Base-by-base conservation (phyloP, 1,139 yeast genomes). In the Hyphopichia wangnamkhiaoensis region DNA sequence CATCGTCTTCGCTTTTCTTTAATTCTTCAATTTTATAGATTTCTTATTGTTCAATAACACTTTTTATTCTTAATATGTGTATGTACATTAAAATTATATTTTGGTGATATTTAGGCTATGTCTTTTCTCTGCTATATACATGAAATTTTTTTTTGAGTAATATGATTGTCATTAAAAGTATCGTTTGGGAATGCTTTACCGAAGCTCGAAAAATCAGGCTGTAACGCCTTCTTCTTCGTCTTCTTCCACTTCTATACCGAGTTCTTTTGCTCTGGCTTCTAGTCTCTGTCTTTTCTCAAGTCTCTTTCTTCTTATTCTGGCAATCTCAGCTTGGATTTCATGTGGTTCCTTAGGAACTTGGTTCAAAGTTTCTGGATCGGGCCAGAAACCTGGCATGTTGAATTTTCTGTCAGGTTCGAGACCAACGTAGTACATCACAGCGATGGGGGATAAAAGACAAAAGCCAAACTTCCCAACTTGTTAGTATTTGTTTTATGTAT, bases 321-420 rank as follows among this genome's bases (percentile, higher is more conserved):
- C 96, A 34, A 90, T 71, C 60, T 91, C 98, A 0, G 95, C 93
- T 55, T 87, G 84, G 47, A 90, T 88, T 58, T 91, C 97, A 53
- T 85, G 88, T 8, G 91, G 91, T 57, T 90, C 97, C 58, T 89
- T 91, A 3, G 97, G 98, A 28, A 91, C 83, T 63, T 86, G 85
- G 58, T 90, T 89, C 51, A 89, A 74, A 2, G 96, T 84, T 27
- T 86, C 85, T 29, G 97, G 97, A 61, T 90, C 97, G 1, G 98
- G 98, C 96, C 96, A 89, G 63, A 88, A 90, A 14, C 96, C 96
- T n/a, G 95, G 95, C 39, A 90, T 82, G 57, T 89, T 88, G 60
- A 91, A 81, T 66, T 89, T 90, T 52, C 75, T 79, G 61, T 91
- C 96, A 1, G 97, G 85, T 53, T 90, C 91, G 33, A 85, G 76